Evolutionary conservation across 2,329 filamentous ascomycete species (phyloP).

Genomic region (Talaromyces marneffei): DNA sequence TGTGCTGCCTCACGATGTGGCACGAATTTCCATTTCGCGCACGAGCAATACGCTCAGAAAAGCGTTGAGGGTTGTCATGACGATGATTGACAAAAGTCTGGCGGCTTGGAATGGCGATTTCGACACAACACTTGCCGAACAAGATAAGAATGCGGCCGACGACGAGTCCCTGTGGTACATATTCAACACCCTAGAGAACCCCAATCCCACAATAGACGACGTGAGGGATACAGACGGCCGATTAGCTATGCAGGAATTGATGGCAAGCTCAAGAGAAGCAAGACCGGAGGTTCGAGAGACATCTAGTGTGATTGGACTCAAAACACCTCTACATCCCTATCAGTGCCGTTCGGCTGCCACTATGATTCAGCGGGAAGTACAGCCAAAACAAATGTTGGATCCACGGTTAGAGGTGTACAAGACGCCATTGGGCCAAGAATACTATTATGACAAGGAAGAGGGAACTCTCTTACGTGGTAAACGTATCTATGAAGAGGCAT

Average conservation of each 20-base stretch:
- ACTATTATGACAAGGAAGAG: conserved; percentile 65
- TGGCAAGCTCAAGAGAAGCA: conserved; percentile 20
- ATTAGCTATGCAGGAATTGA: conserved; percentile 33
- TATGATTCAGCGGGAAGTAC: conserved; percentile 76
- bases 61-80: conserved; percentile 36
- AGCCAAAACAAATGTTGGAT: conserved; percentile 61
- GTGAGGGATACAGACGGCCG: conserved; percentile 30
- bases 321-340: conserved; percentile 66
- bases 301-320: conserved; percentile 31
- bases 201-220: conserved; percentile 27
- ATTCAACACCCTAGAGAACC: conserved; percentile 44
- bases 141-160: conserved; percentile 21
- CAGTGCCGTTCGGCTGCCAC: conserved; percentile 72
- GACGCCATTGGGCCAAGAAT: conserved; percentile 58
- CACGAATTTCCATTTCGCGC: conserved; percentile 29
- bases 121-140: conserved; percentile 4
- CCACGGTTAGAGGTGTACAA: conserved; percentile 59
- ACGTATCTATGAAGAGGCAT: conserved; percentile 64
- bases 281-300: conserved; percentile 15
- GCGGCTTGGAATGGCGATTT: conserved; percentile 35
- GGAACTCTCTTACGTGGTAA: conserved; percentile 60
- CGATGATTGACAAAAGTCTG: conserved; percentile 34
- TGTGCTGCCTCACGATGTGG: conserved; percentile 37
- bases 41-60: conserved; percentile 29
- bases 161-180: conserved; percentile 47